Conservation (phyloP, 2,329 filamentous ascomycete species). For the Monosporascus sp. region DNA sequence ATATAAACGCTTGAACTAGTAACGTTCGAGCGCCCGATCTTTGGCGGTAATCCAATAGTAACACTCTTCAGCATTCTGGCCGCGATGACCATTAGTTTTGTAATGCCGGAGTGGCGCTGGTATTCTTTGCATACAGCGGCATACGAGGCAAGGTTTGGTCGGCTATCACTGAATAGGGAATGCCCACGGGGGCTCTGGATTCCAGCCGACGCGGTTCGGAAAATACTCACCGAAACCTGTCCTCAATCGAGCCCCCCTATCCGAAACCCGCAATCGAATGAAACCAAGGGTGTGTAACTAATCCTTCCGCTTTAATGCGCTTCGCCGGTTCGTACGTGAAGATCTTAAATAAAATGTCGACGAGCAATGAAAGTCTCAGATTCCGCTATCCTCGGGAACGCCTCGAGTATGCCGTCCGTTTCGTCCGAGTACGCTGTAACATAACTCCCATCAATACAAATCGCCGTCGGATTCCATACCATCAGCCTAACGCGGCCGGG, state of each 20-base stretch:
- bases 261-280: not conserved
- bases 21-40: too few relatives aligned
- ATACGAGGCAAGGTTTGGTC: too few relatives aligned
- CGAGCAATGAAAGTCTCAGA: slow-evolving; percentile 15
- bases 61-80: slow-evolving; percentile 49
- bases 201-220: too few relatives aligned
- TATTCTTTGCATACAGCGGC: too few relatives aligned
- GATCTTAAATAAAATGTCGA: slow-evolving; percentile 18
- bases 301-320: slow-evolving; percentile 12
- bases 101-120: too few relatives aligned
- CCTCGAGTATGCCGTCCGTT: slow-evolving; percentile 2
- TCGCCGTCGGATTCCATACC: slow-evolving; percentile 14
- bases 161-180: too few relatives aligned
- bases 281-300: slow-evolving; percentile 22
- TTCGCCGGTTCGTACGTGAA: slow-evolving; percentile 17
- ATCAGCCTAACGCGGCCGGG: slow-evolving; percentile 8
- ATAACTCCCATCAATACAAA: slow-evolving; percentile 8
- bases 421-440: slow-evolving; percentile 11
- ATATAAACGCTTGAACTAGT: too few relatives aligned
- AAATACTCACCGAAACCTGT: too few relatives aligned
- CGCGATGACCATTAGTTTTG: not conserved
- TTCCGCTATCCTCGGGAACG: slow-evolving; percentile 14
- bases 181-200: too few relatives aligned
- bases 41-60: too few relatives aligned
- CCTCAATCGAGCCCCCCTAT: too few relatives aligned